Conservation (phyloP, 2,329 filamentous ascomycete genomes). For the Penicillium sp. region DNA sequence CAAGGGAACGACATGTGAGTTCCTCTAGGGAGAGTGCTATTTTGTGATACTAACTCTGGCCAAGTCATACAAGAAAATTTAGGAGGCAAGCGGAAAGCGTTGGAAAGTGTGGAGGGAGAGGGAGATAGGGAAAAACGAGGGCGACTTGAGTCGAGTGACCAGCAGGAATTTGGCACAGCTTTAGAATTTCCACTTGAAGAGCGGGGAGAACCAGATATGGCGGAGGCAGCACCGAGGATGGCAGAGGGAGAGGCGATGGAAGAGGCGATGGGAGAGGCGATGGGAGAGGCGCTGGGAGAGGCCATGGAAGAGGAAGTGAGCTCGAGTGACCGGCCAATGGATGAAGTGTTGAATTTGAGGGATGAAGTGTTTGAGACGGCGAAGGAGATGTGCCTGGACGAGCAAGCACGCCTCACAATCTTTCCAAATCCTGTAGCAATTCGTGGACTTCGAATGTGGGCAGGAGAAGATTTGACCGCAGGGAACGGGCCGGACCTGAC, state of each 20-base stretch:
- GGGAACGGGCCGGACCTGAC: neutral
- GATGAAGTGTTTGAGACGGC: neutral
- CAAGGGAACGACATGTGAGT: neutral
- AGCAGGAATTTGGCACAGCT: too few species aligned
- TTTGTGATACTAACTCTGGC: neutral
- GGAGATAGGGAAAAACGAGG: neutral
- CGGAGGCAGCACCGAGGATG: too few species aligned
- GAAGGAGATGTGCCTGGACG: neutral
- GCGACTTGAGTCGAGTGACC: neutral
- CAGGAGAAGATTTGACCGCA: conserved; percentile 5
- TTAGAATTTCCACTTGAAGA: neutral
- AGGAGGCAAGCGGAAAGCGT: neutral
- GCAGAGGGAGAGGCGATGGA: too few species aligned
- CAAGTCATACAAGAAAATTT: neutral
- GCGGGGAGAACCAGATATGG: neutral
- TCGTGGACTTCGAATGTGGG: conserved; percentile 3
- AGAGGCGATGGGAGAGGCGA: too few species aligned
- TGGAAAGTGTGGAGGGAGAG: neutral
- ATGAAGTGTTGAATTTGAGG: neutral
- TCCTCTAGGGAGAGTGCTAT: neutral
- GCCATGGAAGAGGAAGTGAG: too few species aligned
- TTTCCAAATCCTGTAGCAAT: conserved; percentile 6
- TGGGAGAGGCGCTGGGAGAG: too few species aligned
- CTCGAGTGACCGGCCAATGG: too few species aligned
- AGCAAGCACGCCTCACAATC: neutral